Base-by-base conservation (phyloP, 352 stramenopile genomes). In the Aphanomyces euteiches region DNA sequence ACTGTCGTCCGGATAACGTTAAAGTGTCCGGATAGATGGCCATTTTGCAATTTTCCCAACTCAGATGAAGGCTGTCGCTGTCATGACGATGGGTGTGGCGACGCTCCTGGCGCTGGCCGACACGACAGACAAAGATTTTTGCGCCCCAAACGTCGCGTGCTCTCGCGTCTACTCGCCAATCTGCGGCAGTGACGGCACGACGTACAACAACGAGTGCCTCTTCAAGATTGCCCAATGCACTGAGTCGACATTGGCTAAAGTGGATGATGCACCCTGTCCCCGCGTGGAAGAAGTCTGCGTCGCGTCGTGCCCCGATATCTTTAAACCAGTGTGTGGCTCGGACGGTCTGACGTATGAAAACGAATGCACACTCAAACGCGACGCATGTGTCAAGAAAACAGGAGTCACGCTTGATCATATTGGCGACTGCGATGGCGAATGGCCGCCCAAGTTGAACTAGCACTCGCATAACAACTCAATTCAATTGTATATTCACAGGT, bases 141-240 rank as follows among this genome's bases (percentile, higher is more conserved):
- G 28, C 28, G 28, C 28, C 28, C 28, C 28, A 28, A 28, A 28
- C 28, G 28, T 28, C 28, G 67, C 77, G 8, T 90, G 83, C 47
- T 53, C 79, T 1, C 47, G 75, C 12, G 66, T 87, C 4, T 41
- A 74, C 28, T 78, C 81, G 17, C 83, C 81, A 1, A 77, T 90
- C 48, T 90, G 82, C 54, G 78, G 81, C 1, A 82, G 48, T 34
- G 68, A 56, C 36, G 79, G 79, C 1, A 88, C 78, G 5, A 80
- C 85, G 67, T 69, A 61, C 1, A 75, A 75, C 3, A 90, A 88
- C 36, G 7, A 80, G 5, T 90, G 82, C 21, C 74, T n/a, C 10
- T 50, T 50, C 10, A 12, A 50, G 17, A 12, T 12, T n/a, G 43
- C 43, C 10, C 10, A 12, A 12, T 50, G 43, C 43, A 50, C 28